Base-by-base conservation (phyloP, 108 stramenopile genomes). In the Cyclostephanos tholiformis region DNA sequence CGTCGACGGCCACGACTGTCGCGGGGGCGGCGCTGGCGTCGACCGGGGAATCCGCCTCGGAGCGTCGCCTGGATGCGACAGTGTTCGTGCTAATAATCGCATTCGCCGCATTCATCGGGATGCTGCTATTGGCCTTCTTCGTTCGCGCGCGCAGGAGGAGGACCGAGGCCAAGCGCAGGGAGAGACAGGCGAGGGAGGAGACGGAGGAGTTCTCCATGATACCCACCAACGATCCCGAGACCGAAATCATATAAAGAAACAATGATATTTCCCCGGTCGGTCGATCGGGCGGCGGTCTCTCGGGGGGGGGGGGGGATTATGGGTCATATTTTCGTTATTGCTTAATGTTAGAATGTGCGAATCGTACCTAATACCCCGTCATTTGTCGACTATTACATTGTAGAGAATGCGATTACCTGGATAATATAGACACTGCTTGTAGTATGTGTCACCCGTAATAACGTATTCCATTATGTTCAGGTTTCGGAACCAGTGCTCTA, bases 151-250 rank as follows among this genome's bases (percentile, higher is more conserved):
- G 52, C 3, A 62, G 52, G 44, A 80, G 68, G 49, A 57, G 61
- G 61, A 32, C 43, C 19, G 38, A 64, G 35, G 72, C 67, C 0
- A 29, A 51, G 25, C 72, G 52, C 43, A 41, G 65, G 69, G 68
- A 73, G 44, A 48, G 38, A 23, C 72, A 80, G 63, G 68, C 73
- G 55, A 51, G 60, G 20, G 51, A 44, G 48, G 79, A 72, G 22
- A 80, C 79, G 6, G 72, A 73, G 61, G 79, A 80, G 10, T 53
- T 80, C 23, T 63, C 67, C 29, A 74, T 80, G 67, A 55, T 74
- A 60, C 59, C 59, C 59, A 38, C 30, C 26, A 55, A 55, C 26
- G 26, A 55, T 27, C 53, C 53, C 10, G 53, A 55, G 26, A 55
- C 5, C 14, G 59, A 36, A 30, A 60, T 60, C 30, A 36, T 35